phyloP scores from a whole-genome alignment of 345 rosid species.

The Arabidopsis thaliana region TAIR10.1 NC_003074.8:22286001-22286500 shows the following conservation, averaged over 20 bases:
- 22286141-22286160: neutral
- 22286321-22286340: slow-evolving; percentile 35
- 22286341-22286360: slow-evolving; percentile 91
- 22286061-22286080: neutral
- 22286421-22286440: slow-evolving; percentile 50
- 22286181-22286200: neutral
- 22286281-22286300: neutral
- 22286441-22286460: slow-evolving; percentile 98
- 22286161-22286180: neutral
- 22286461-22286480: slow-evolving; percentile 96
- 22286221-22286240: neutral
- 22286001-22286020: slow-evolving; percentile 63
- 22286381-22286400: slow-evolving; percentile 85
- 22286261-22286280: neutral
- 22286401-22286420: slow-evolving; percentile 68
- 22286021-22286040: slow-evolving; percentile 75
- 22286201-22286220: neutral
- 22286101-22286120: neutral
- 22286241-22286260: slow-evolving; percentile 9
- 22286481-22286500: slow-evolving; percentile 51
- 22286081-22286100: neutral
- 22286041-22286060: slow-evolving; percentile 93
- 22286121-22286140: neutral
- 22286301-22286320: slow-evolving; percentile 11
- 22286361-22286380: slow-evolving; percentile 89